A percentile compares a stretch with the other conserved stretches of the same genome.
These are phyloP conservation scores for Chlorella vulgaris DNA, from an alignment of 139 green algal genomes.

Conservation along the genomic window DNA sequence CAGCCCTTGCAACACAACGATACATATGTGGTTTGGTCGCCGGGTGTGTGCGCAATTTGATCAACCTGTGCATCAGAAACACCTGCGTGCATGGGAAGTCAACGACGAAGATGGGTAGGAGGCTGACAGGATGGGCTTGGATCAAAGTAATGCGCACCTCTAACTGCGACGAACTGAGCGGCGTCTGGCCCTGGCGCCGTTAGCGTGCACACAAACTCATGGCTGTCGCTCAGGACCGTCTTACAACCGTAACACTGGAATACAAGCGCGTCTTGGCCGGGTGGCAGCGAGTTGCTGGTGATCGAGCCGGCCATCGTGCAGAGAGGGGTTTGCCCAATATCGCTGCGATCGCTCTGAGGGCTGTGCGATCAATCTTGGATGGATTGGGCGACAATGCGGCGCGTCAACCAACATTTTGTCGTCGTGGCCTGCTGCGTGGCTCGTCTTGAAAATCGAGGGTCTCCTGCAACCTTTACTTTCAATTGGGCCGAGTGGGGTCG, in stretches of 20 bases:
- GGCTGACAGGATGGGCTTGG: background rate
- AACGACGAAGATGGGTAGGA: background rate
- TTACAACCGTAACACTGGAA: constrained; percentile 37
- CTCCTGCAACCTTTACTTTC: too few species aligned
- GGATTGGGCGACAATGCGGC: too few species aligned
- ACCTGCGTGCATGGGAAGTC: background rate
- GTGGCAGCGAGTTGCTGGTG: background rate
- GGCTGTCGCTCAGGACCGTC: constrained; percentile 35
- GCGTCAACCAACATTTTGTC: too few species aligned
- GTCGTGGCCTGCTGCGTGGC: too few species aligned
- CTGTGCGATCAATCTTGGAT: background rate
- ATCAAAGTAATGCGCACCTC: too few species aligned
- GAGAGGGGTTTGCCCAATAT: too few species aligned
- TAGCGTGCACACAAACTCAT: constrained; percentile 29
- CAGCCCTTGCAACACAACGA: constrained; percentile 29
- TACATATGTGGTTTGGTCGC: background rate
- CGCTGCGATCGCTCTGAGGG: background rate
- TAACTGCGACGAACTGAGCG: constrained; percentile 5
- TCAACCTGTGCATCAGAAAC: constrained; percentile 33
- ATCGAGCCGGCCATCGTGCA: too few species aligned
- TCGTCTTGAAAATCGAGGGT: too few species aligned
- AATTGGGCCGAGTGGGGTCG: too few species aligned
- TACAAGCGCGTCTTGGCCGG: constrained; percentile 6
- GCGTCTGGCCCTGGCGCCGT: constrained; percentile 18
- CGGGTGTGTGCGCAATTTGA: background rate